Evolutionary conservation across 2,329 filamentous ascomycete species (phyloP), one percentile per base, ranked within the genome.

Genomic region (Aspergillus fumigatus): DNA sequence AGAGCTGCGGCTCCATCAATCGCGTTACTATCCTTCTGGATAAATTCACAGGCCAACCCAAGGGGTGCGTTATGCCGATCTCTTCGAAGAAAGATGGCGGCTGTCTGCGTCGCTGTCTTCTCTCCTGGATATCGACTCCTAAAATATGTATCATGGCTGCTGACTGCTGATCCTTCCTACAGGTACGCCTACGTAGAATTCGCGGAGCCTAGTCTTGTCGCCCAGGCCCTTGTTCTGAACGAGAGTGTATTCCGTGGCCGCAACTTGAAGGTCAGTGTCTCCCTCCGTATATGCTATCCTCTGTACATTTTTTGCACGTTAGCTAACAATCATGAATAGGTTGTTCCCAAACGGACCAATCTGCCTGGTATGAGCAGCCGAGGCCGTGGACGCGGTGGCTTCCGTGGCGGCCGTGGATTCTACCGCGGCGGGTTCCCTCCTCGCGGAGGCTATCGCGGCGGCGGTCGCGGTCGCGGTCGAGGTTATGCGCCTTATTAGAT

Each of bases 161-260:
- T 68, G 55, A 69, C 45, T 52, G 48, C 38, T 17, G 51, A 14
- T 53, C 14, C 14, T 38, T 54, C 35, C 7, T 76, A 74, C 76
- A 97, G 92, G 63, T 99, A 99, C 79, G 94, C 94, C 70, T 99
- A 99, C 77, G 94, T 99, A 68, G 94, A 99, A 77, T 99, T 99
- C 73, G 88, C 90, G 59, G 94, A 97, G 78, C 92, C 94, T 50
- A 92, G 86, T 75, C 82, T 97, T 59, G 93, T 99, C 61, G 91
- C 90, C 50, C 90, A 96, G 74, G 94, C 94, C 26, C 83, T 99
- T 59, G 92, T 97, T 43, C 81, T 99, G 56, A 97, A 99, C 74
- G 94, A 99, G 78, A 97, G 92, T 75, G 83, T 95, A 56, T 96
- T 99, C 79, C 92, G 94, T 69, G 92, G 91, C 61, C 86, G 94